Evolutionary conservation across 495 filamentous ascomycete genomes (phyloP).

Genomic region (Friedmanniomyces simplex): DNA sequence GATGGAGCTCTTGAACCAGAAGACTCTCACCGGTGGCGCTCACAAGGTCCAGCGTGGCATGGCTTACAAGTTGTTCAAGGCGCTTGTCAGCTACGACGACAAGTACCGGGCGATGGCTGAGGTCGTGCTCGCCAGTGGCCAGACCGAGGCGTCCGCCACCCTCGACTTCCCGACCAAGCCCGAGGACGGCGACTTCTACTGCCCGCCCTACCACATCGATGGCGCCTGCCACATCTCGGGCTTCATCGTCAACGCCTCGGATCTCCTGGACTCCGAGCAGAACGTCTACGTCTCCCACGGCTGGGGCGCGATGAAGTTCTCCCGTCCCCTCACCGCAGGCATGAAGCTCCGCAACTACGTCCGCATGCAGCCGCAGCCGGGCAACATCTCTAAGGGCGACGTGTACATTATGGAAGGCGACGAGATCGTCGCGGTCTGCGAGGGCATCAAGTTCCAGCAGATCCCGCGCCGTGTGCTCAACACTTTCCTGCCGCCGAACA

Average conservation of each 20-base stretch:
- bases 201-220: constrained; percentile 42
- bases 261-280: constrained; percentile 36
- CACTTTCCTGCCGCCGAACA: constrained; percentile 30
- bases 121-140: constrained; percentile 35
- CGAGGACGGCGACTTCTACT: constrained; percentile 35
- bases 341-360: constrained; percentile 35
- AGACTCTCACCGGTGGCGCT: constrained; percentile 32
- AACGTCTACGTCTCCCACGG: constrained; percentile 40
- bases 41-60: constrained; percentile 37
- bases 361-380: constrained; percentile 34
- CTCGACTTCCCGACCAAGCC: constrained; percentile 35
- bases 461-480: constrained; percentile 36
- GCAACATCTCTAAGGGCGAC: constrained; percentile 34
- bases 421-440: constrained; percentile 33
- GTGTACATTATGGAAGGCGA: constrained; percentile 37
- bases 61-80: constrained; percentile 41
- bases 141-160: constrained; percentile 35
- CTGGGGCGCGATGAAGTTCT: constrained; percentile 34
- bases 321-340: constrained; percentile 28
- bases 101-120: constrained; percentile 37
- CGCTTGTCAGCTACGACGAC: constrained; percentile 34
- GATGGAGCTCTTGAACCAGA: constrained; percentile 34
- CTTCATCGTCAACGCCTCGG: constrained; percentile 45
- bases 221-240: constrained; percentile 40
- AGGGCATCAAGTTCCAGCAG: constrained; percentile 37